phyloP scores from a whole-genome alignment of 805 yeast species.

The Kodamaea sagamina region DNA sequence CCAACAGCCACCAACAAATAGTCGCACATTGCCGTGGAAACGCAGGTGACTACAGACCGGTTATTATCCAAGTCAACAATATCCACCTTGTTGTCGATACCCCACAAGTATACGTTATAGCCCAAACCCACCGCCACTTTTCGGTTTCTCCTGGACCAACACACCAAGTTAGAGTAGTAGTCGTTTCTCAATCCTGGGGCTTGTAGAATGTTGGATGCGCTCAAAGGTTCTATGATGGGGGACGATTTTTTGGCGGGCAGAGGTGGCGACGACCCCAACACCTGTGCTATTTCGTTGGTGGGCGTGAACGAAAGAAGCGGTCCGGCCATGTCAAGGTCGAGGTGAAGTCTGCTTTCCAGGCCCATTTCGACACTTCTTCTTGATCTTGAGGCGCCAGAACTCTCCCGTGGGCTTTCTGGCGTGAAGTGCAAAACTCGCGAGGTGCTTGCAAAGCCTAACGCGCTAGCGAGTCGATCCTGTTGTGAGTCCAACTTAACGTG shows the following conservation, averaged over 20 bases:
- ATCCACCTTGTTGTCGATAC: slow-evolving; percentile 43
- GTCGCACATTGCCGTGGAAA: slow-evolving; percentile 27
- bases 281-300: slow-evolving; percentile 14
- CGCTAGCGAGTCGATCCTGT: slow-evolving; percentile 48
- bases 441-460: slow-evolving; percentile 45
- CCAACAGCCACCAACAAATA: slow-evolving; percentile 55
- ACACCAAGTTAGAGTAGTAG: slow-evolving; percentile 71
- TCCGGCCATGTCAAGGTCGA: slow-evolving; percentile 18
- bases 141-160: slow-evolving; percentile 61
- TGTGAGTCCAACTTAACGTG: slow-evolving; percentile 25
- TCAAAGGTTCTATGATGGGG: not conserved
- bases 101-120: slow-evolving; percentile 62
- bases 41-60: slow-evolving; percentile 50
- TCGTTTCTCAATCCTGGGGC: slow-evolving; percentile 77
- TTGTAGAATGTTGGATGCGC: slow-evolving; percentile 21
- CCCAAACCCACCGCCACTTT: slow-evolving; percentile 69
- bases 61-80: slow-evolving; percentile 46
- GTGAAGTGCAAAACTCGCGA: slow-evolving; percentile 41
- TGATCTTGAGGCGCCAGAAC: not conserved
- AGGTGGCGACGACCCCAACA: slow-evolving; percentile 12
- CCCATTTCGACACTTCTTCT: slow-evolving; percentile 8
- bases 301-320: slow-evolving; percentile 18
- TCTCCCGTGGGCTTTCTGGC: not conserved
- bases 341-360: too few relatives aligned
- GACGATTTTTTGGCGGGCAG: not conserved